Conservation (phyloP, 495 filamentous ascomycete genomes). For the Pseudomonodictys pantanalensis region DNA sequence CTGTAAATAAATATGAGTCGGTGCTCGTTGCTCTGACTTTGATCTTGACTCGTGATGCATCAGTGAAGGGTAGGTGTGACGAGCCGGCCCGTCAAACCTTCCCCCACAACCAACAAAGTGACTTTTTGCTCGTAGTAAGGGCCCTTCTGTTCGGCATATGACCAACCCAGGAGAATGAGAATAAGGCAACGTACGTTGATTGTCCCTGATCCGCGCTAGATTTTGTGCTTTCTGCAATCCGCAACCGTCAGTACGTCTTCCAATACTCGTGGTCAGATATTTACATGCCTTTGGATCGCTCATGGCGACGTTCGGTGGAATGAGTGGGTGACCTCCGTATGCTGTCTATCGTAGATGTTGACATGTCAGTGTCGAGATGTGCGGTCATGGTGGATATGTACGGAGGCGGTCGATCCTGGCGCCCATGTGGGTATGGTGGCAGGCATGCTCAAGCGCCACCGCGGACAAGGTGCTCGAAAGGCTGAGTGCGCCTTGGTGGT, state of each 20-base stretch:
- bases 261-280: background rate
- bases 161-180: background rate
- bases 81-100: too few relatives aligned
- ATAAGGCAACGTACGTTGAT: slow-evolving; percentile 54
- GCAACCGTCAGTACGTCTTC: background rate
- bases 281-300: slow-evolving; percentile 24
- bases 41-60: too few relatives aligned
- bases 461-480: too few relatives aligned
- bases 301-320: slow-evolving; percentile 16
- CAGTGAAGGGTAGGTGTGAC: too few relatives aligned
- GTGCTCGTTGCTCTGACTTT: too few relatives aligned
- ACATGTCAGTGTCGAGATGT: background rate
- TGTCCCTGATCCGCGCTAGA: slow-evolving; percentile 65
- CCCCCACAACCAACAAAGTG: too few relatives aligned
- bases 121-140: too few relatives aligned
- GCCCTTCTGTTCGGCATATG: too few relatives aligned
- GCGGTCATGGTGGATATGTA: background rate
- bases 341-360: slow-evolving; percentile 3
- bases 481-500: too few relatives aligned
- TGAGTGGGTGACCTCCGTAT: too few relatives aligned
- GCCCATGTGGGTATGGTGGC: background rate
- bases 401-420: background rate
- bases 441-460: background rate
- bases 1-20: background rate
- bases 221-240: slow-evolving; percentile 43